Conservation (phyloP, 2,329 filamentous ascomycete species). For the Arthrobotrys sphaeroides region DNA sequence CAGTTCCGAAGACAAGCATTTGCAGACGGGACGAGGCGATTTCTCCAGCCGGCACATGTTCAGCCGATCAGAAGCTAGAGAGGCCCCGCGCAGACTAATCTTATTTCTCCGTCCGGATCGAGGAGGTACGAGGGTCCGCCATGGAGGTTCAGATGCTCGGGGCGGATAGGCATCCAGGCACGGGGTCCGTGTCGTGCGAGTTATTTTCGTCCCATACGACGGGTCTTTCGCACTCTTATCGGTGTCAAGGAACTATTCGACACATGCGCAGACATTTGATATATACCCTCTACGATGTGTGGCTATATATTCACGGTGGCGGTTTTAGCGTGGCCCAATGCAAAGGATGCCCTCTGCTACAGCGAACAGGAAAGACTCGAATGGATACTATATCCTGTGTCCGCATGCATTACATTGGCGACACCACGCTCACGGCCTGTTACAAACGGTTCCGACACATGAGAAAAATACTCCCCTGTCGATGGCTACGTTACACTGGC, state of each 20-base stretch:
- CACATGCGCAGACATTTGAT: too few relatives aligned
- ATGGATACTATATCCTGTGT: too few relatives aligned
- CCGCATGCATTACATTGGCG: neutral
- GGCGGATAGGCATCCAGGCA: conserved; percentile 9
- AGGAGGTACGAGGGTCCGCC: conserved; percentile 5
- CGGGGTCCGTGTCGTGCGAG: conserved; percentile 1
- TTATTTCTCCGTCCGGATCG: neutral
- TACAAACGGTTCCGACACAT: too few relatives aligned
- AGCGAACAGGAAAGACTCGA: too few relatives aligned
- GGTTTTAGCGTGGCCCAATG: too few relatives aligned
- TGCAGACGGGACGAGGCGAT: conserved; percentile 20
- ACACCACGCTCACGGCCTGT: neutral
- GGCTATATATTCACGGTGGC: too few relatives aligned
- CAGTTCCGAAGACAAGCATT: conserved; percentile 14
- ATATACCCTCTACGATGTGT: too few relatives aligned
- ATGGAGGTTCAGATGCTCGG: neutral
- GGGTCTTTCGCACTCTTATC: neutral
- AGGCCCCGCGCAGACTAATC: neutral
- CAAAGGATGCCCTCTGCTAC: too few relatives aligned
- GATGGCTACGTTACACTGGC: too few relatives aligned
- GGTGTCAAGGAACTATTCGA: too few relatives aligned
- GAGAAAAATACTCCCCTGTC: too few relatives aligned
- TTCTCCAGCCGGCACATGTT: neutral
- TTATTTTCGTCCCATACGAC: neutral
- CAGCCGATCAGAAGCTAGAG: conserved; percentile 3